Percentiles rank a stretch among this genome's conserved stretches.
Conservation (phyloP, 768 basidiomycete genomes). For the Lactifluus subvellereus region DNA sequence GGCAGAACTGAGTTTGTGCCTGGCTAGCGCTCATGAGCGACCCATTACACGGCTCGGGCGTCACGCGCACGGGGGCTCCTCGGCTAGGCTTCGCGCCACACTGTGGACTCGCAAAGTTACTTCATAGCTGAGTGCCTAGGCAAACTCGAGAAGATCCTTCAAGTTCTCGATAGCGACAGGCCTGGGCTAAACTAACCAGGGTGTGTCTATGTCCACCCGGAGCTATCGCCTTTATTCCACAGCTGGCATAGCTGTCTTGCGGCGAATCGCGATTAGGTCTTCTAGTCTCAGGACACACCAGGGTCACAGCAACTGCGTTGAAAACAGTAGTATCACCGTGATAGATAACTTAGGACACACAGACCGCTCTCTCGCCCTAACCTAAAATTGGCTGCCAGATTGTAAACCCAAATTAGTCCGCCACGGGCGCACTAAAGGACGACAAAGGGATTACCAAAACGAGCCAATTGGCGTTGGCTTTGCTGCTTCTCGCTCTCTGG, state of each 20-base stretch:
- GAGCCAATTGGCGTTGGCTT: neutral
- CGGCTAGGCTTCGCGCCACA: neutral
- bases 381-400: neutral
- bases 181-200: neutral
- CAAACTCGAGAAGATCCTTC: conserved; percentile 3
- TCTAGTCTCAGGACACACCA: neutral
- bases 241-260: conserved; percentile 7
- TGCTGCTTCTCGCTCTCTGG: neutral
- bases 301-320: neutral
- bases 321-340: neutral
- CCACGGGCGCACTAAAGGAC: conserved; percentile 4
- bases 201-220: neutral
- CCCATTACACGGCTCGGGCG: neutral
- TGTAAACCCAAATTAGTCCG: neutral
- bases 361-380: neutral
- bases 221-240: conserved; percentile 9
- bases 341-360: too few relatives aligned
- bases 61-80: neutral
- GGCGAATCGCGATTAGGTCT: neutral
- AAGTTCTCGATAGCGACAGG: neutral
- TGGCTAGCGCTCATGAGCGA: neutral
- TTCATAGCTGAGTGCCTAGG: neutral
- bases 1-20: conserved; percentile 8
- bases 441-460: conserved; percentile 19
- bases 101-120: neutral